Base-by-base conservation (phyloP, 1,284 basidiomycete genomes). In the Veloporphyrellus conicus region DNA sequence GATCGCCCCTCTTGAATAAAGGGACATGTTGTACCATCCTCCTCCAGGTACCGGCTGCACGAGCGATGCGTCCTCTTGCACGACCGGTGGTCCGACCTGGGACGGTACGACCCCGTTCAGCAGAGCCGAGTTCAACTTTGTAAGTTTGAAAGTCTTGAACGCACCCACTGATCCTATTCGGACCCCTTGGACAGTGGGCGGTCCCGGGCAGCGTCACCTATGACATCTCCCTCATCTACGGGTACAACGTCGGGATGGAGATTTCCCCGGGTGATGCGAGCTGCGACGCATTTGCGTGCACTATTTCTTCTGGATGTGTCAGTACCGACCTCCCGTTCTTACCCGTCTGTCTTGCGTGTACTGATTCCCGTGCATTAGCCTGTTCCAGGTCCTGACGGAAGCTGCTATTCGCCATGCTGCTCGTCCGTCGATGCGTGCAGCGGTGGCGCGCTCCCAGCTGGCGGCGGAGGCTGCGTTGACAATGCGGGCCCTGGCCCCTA, bases 181-280 rank as follows among this genome's bases (percentile, higher is more conserved):
- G 12, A 2, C 20, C 10, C 6, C 10, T 15, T 28, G 23, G 20
- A 5, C 40, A 61, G 57, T 49, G 41, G 16, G 47, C 59, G 9
- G 54, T 62, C 27, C 57, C 54, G 1, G 61, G 59, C 41, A 23
- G 55, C 20, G 68, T 67, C n/a, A 68, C 65, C 28, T 67, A 67
- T 20, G 68, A 69, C 37, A 68, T 67, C 33, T 69, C 67, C 27
- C 54, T 67, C 43, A 69, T 67, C 41, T 69, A 69, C 12, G 68
- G 64, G 0, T 69, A 69, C 53, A 67, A 68, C 15, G 68, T 68
- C 27, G 67, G 64, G 19, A 67, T 67, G 68, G 14, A 68, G 43
- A 69, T 67, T 12, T 67, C 65, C 14, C 67, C 64, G 0, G 48
- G 57, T 1, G 64, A 67, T 28, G 0, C 15, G 2, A 32, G 47